A percentile compares a stretch with the other conserved stretches of the same genome.
Evolutionary conservation across 441 rosid species (phyloP).

Genomic region (Jatropha podagrica): DNA sequence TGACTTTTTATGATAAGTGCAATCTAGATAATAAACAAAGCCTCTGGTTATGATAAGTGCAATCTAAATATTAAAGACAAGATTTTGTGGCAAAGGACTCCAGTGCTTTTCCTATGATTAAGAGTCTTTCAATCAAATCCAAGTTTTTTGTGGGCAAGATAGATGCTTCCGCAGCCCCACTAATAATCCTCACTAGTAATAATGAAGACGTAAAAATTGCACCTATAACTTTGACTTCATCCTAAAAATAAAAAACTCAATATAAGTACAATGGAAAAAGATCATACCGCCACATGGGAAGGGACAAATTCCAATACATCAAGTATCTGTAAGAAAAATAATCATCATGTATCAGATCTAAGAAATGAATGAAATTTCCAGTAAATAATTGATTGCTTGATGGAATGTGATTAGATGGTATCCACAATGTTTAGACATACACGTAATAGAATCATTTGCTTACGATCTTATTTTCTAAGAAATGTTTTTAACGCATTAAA

Average conservation of each 20-base stretch:
- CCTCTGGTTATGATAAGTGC: not conserved
- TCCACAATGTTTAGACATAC: not conserved
- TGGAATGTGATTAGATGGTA: not conserved
- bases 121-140: no score
- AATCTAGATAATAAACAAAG: no score
- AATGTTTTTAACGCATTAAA: no score
- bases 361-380: not conserved
- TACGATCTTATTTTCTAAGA: not conserved
- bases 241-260: constrained; percentile 16
- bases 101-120: not conserved
- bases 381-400: not conserved
- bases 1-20: not conserved
- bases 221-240: not conserved
- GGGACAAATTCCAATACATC: constrained; percentile 89
- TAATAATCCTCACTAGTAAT: no score
- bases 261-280: constrained; percentile 12
- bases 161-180: no score
- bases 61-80: not conserved
- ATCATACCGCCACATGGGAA: constrained; percentile 87
- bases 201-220: no score
- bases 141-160: no score
- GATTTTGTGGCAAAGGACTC: not conserved
- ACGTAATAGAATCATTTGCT: not conserved
- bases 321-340: constrained; percentile 63
- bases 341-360: constrained; percentile 19